Conservation (phyloP, 352 stramenopile genomes). For the Globisporangium viniferum region DNA sequence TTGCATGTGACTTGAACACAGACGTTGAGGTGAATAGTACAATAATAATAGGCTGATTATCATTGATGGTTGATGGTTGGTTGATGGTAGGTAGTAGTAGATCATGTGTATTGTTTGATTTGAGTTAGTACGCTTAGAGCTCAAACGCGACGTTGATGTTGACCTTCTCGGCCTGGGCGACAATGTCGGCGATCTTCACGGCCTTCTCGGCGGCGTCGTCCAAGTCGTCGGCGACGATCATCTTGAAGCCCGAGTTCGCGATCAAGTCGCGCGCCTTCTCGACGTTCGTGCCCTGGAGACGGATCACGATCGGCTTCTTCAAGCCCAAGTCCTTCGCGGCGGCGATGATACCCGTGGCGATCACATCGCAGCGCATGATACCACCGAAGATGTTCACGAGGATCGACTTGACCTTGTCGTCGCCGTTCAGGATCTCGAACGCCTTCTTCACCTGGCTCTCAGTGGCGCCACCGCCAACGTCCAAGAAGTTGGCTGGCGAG, state of each 20-base stretch:
- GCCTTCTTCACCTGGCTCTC: constrained; percentile 89
- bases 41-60: background rate
- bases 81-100: background rate
- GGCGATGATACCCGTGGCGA: constrained; percentile 95
- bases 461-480: constrained; percentile 95
- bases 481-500: constrained; percentile 98
- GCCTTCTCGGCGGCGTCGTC: constrained; percentile 95
- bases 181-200: constrained; percentile 88
- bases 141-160: constrained; percentile 76
- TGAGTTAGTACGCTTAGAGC: constrained; percentile 31
- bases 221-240: constrained; percentile 94
- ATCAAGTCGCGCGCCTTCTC: constrained; percentile 94
- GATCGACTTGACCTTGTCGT: constrained; percentile 96
- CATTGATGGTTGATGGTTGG: background rate
- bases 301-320: constrained; percentile 97
- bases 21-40: no score
- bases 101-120: constrained; percentile 16
- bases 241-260: constrained; percentile 90
- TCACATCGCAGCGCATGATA: constrained; percentile 99
- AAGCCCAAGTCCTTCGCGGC: constrained; percentile 95
- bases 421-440: constrained; percentile 84
- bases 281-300: constrained; percentile 98
- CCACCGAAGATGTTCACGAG: constrained; percentile 99
- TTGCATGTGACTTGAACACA: no score
- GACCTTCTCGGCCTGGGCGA: constrained; percentile 65